Evolutionary conservation across 805 yeast genomes (phyloP), one percentile per base, ranked within the genome.

Genomic region (Candida andamanensis): DNA sequence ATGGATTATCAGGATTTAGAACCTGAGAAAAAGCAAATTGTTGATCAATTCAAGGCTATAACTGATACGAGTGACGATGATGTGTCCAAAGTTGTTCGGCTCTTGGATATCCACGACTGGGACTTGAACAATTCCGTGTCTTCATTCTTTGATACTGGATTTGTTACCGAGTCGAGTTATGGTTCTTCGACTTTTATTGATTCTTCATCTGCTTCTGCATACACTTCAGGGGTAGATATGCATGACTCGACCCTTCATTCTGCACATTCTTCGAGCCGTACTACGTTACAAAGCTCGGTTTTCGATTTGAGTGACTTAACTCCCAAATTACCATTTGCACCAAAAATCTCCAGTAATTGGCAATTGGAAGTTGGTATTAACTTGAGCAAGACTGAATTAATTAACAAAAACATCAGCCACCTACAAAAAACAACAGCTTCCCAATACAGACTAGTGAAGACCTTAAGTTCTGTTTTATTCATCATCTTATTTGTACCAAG

Each of bases 71-170:
- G 36, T 3, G 34, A 28, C 11, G 42, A 42, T 2, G 67, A 67
- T 7, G 73, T 68, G 5, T 67, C 60, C 0, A 63, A 69, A 26
- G 68, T 78, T 3, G 51, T 69, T 4, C 52, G 60, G 31, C 50
- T 79, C 16, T 49, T 80, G 31, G 53, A 63, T 19, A 65, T 70
- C 28, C 69, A 76, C 43, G 69, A 75, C 29, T 78, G 78, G 78
- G 69, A 78, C 45, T 47, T 81, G 30, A 84, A 80, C 44, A 60
- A 69, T 26, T 76, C 86, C 1, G 54, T 79, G 19, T 69, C 80
- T 3, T 65, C 75, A 30, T 81, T 67, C 49, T 78, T 78, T 47
- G 89, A 81, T 44, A 35, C 45, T 4, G 66, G 67, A n/a, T 58
- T 64, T 35, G 26, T 37, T 3, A 29, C 28, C 15, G 35, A 36